phyloP scores from a whole-genome alignment of 1,139 yeast species.

The Saccharomyces hybrid region DNA sequence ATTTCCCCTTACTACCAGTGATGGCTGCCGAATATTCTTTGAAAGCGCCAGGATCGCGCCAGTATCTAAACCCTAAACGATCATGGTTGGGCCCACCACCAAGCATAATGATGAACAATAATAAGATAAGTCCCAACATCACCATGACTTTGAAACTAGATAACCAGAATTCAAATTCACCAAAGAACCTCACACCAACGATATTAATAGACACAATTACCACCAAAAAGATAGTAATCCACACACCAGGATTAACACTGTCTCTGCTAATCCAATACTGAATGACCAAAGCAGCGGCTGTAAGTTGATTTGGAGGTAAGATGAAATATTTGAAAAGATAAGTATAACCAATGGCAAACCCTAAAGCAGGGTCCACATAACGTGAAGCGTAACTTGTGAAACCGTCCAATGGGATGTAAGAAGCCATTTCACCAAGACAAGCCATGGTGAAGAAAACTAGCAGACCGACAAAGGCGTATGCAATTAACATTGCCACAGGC shows the following conservation, averaged over 20 bases:
- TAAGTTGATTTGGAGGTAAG: slow-evolving; percentile 57
- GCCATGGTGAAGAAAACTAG: slow-evolving; percentile 64
- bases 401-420: slow-evolving; percentile 63
- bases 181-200: slow-evolving; percentile 49
- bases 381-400: slow-evolving; percentile 64
- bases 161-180: slow-evolving; percentile 65
- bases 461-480: slow-evolving; percentile 55
- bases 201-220: slow-evolving; percentile 46
- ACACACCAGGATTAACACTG: slow-evolving; percentile 43
- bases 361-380: slow-evolving; percentile 62
- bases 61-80: slow-evolving; percentile 44
- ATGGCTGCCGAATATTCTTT: slow-evolving; percentile 41
- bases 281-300: slow-evolving; percentile 33
- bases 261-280: slow-evolving; percentile 45
- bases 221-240: slow-evolving; percentile 44
- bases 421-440: slow-evolving; percentile 69
- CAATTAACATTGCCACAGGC: slow-evolving; percentile 58
- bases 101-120: slow-evolving; percentile 44
- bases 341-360: slow-evolving; percentile 67
- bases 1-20: slow-evolving; percentile 41
- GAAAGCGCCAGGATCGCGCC: slow-evolving; percentile 42
- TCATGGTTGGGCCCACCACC: slow-evolving; percentile 56
- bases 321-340: slow-evolving; percentile 58
- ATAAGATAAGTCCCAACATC: slow-evolving; percentile 48
- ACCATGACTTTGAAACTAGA: slow-evolving; percentile 50